phyloP scores from a whole-genome alignment of 2,329 filamentous ascomycete genomes.

The Aspergillus ustus region DNA sequence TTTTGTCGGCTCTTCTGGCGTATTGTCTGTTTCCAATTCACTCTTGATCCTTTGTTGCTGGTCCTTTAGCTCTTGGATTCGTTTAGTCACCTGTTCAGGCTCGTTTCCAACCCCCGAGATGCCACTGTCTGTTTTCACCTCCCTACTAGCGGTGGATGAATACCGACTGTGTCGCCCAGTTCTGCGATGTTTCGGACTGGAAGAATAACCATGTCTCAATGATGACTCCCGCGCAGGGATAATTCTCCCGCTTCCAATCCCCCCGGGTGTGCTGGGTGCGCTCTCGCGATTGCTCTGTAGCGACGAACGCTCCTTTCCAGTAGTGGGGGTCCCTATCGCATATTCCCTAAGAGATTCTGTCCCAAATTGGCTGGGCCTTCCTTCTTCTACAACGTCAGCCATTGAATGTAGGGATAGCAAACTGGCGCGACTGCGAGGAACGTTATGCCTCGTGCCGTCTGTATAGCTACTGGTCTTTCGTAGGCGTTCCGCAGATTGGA shows the following conservation, averaged over 20 bases:
- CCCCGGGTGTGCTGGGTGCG: conserved; percentile 36
- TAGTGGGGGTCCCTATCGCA: conserved; percentile 28
- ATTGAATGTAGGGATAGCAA: conserved; percentile 48
- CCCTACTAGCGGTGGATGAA: conserved; percentile 43
- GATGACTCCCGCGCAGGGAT: conserved; percentile 74
- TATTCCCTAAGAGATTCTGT: conserved; percentile 27
- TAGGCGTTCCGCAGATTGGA: conserved; percentile 33
- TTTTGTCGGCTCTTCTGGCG: conserved; percentile 31
- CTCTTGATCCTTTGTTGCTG: conserved; percentile 60
- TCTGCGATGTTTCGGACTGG: conserved; percentile 57
- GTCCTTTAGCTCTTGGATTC: conserved; percentile 62
- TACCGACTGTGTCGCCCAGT: conserved; percentile 53
- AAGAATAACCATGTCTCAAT: conserved; percentile 60
- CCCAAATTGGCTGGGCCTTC: conserved; percentile 24
- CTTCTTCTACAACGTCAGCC: conserved; percentile 48
- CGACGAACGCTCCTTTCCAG: conserved; percentile 42
- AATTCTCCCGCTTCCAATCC: conserved; percentile 53
- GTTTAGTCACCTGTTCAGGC: conserved; percentile 61
- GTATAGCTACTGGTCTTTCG: conserved; percentile 40
- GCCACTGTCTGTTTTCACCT: conserved; percentile 45
- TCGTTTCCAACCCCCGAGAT: conserved; percentile 45
- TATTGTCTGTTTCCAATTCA: conserved; percentile 49
- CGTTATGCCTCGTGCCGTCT: conserved; percentile 39
- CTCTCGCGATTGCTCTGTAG: conserved; percentile 33
- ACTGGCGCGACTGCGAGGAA: conserved; percentile 43